phyloP scores from a whole-genome alignment of 139 green algal species.

The Gonium pectorale region DNA sequence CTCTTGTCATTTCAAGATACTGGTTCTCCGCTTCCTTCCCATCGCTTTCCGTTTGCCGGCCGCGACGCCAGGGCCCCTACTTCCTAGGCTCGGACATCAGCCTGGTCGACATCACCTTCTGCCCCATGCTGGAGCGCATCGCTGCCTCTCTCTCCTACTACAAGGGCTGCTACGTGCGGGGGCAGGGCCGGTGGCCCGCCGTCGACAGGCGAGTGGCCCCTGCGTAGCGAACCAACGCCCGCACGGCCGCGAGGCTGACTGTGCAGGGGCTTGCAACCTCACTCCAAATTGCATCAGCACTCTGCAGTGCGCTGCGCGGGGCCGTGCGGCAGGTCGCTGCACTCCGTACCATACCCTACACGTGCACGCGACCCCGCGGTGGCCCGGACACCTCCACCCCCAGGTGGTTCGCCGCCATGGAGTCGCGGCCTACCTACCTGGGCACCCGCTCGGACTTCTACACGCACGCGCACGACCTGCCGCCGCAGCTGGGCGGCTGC shows the following conservation, averaged over 20 bases:
- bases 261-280: too few species aligned
- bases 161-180: conserved; percentile 88
- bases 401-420: conserved; percentile 94
- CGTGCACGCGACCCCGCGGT: too few species aligned
- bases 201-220: conserved; percentile 49
- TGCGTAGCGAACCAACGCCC: too few species aligned
- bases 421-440: conserved; percentile 84
- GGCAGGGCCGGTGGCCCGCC: conserved; percentile 59
- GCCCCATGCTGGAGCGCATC: conserved; percentile 95
- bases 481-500: conserved; percentile 79
- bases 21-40: not conserved
- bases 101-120: conserved; percentile 88
- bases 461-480: conserved; percentile 93
- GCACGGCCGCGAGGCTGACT: too few species aligned
- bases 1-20: too few species aligned
- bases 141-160: conserved; percentile 84
- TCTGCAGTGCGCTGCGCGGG: too few species aligned
- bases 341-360: too few species aligned
- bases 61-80: conserved; percentile 77
- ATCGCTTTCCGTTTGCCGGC: not conserved
- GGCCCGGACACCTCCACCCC: too few species aligned
- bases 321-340: too few species aligned
- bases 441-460: conserved; percentile 92
- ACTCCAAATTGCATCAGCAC: too few species aligned
- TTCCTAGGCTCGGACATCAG: conserved; percentile 88